Evolutionary conservation across 441 rosid genomes (phyloP).

Genomic region (California macrophylla): DNA sequence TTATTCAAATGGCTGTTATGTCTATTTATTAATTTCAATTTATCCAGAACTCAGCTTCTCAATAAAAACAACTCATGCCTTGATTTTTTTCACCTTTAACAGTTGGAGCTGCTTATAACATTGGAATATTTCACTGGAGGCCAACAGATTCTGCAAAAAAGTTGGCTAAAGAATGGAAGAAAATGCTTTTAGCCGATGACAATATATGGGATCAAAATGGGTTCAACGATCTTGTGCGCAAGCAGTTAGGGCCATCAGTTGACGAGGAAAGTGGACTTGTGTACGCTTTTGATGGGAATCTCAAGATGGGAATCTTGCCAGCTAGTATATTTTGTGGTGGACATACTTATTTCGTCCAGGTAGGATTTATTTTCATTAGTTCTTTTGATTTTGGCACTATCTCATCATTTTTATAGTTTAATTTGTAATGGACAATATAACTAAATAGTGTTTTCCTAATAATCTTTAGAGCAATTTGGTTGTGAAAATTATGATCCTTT

Average conservation of each 20-base stretch:
- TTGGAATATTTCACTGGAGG: conserved; percentile 97
- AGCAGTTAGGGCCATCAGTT: conserved; percentile 84
- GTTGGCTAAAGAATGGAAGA: conserved; percentile 89
- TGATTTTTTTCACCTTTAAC: conserved; percentile 14
- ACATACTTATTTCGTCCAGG: conserved; percentile 95
- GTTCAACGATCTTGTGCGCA: conserved; percentile 71
- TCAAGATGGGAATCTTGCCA: conserved; percentile 88
- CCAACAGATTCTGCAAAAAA: conserved; percentile 76
- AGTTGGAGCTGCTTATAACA: conserved; percentile 90
- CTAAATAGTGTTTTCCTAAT: neutral
- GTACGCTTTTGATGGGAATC: conserved; percentile 87
- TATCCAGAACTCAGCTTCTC: neutral
- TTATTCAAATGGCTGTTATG: neutral
- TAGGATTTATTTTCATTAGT: conserved; percentile 22
- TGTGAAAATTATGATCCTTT: conserved; percentile 11
- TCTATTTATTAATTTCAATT: neutral
- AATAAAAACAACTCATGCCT: neutral
- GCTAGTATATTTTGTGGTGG: conserved; percentile 96
- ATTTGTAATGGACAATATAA: conserved; percentile 8
- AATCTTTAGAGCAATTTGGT: conserved; percentile 8
- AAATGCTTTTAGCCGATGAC: conserved; percentile 74
- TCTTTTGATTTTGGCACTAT: conserved; percentile 9
- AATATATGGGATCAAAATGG: conserved; percentile 99
- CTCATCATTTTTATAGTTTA: neutral
- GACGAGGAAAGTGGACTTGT: conserved; percentile 67